Conservation (phyloP, 331 rosid genomes). For the Acacia pycnantha region DNA sequence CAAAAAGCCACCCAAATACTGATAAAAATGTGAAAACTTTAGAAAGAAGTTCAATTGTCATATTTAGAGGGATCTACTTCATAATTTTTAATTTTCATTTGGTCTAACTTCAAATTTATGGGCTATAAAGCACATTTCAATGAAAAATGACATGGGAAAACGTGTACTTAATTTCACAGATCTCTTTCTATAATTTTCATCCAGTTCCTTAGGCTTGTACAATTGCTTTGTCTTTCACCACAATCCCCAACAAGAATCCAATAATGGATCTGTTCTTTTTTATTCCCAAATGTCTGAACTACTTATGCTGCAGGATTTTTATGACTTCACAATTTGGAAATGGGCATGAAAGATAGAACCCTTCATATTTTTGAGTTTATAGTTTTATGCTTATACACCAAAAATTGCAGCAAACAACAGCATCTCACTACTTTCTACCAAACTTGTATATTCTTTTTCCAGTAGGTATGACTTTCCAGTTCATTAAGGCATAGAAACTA, state of each 20-base stretch:
- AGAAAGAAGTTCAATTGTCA: not conserved
- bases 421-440: not conserved
- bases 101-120: constrained; percentile 11
- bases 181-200: constrained; percentile 10
- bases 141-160: not conserved
- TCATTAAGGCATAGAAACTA: not conserved
- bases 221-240: constrained; percentile 5
- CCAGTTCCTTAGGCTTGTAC: not conserved
- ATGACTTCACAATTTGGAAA: not conserved
- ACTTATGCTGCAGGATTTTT: not conserved
- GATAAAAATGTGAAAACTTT: not conserved
- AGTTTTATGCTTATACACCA: not conserved
- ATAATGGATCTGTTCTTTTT: not conserved
- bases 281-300: not conserved
- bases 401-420: constrained; percentile 10
- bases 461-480: not conserved
- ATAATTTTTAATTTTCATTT: constrained; percentile 19
- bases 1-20: constrained; percentile 13
- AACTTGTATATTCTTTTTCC: not conserved
- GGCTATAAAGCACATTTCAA: not conserved
- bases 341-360: not conserved
- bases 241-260: not conserved
- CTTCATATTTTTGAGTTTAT: not conserved
- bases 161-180: not conserved
- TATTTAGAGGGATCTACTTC: constrained; percentile 7